These are phyloP conservation scores for Aspergillus tamarii DNA, from an alignment of 2,329 filamentous ascomycete species.

Conservation along the genomic window DNA sequence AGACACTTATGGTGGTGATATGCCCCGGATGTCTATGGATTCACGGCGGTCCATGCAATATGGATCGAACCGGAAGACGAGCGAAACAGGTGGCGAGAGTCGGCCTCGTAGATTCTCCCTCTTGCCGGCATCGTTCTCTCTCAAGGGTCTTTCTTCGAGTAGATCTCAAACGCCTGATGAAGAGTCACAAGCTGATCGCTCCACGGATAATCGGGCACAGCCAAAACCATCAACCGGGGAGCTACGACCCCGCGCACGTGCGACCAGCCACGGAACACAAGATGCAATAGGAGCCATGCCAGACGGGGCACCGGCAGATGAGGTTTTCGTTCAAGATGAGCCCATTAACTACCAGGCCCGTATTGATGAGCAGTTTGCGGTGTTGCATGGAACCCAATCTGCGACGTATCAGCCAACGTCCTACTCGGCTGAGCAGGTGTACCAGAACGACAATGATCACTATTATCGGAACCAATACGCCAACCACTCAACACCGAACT, in stretches of 20 bases:
- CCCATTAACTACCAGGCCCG: slow-evolving; percentile 44
- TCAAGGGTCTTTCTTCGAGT: slow-evolving; percentile 66
- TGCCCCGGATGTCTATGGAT: slow-evolving; percentile 69
- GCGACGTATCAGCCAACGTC: slow-evolving; percentile 31
- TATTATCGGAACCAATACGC: slow-evolving; percentile 34
- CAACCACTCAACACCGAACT: slow-evolving; percentile 40
- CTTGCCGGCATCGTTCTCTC: slow-evolving; percentile 65
- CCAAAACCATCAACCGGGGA: slow-evolving; percentile 43
- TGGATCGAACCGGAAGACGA: slow-evolving; percentile 70
- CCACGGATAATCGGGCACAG: slow-evolving; percentile 28
- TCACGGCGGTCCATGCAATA: slow-evolving; percentile 74
- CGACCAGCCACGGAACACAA: slow-evolving; percentile 37
- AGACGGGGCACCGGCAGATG: slow-evolving; percentile 33
- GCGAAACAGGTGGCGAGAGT: slow-evolving; percentile 64
- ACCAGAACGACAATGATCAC: slow-evolving; percentile 36
- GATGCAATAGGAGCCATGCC: slow-evolving; percentile 33
- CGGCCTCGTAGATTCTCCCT: slow-evolving; percentile 73
- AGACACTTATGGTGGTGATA: slow-evolving; percentile 65
- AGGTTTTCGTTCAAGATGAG: slow-evolving; percentile 27
- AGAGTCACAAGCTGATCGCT: slow-evolving; percentile 45
- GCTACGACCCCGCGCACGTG: slow-evolving; percentile 29
- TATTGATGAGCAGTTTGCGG: slow-evolving; percentile 47
- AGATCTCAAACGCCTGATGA: slow-evolving; percentile 51
- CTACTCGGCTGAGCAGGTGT: slow-evolving; percentile 37
- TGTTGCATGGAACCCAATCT: slow-evolving; percentile 39